phyloP scores from a whole-genome alignment of 306 rosid genomes.

The Notholithocarpus densiflorus region DNA sequence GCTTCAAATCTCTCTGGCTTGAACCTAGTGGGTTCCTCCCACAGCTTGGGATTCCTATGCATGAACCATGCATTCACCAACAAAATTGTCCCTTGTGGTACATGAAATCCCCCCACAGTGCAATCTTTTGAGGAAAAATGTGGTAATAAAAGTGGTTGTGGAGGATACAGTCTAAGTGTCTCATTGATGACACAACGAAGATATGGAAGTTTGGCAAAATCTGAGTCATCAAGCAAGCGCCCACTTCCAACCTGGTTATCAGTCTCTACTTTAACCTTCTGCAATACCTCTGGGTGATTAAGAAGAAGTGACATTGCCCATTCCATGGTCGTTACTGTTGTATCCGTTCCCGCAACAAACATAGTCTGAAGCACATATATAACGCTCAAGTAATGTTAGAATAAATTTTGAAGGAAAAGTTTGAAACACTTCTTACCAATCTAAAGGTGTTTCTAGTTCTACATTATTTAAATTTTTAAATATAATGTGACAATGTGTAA shows the following conservation, averaged over 20 bases:
- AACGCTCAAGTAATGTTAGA: neutral
- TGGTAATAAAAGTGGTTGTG: conserved; percentile 31
- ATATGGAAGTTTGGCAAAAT: conserved; percentile 25
- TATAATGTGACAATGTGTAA: too few species aligned
- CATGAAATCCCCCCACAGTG: conserved; percentile 34
- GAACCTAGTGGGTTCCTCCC: conserved; percentile 28
- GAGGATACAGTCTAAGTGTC: conserved; percentile 35
- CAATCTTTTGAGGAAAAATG: conserved; percentile 37
- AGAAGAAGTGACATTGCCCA: conserved; percentile 36
- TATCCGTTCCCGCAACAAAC: conserved; percentile 31
- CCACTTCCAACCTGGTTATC: neutral
- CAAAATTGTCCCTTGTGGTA: conserved; percentile 45
- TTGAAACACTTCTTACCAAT: too few species aligned
- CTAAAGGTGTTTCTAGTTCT: too few species aligned
- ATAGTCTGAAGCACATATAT: neutral
- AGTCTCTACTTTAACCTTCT: conserved; percentile 17
- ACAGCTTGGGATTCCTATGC: conserved; percentile 31
- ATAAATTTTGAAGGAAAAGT: too few species aligned
- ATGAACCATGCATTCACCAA: conserved; percentile 44
- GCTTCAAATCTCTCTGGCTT: conserved; percentile 46
- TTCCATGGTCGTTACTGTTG: conserved; percentile 28
- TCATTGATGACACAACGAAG: conserved; percentile 29
- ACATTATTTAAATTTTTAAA: too few species aligned
- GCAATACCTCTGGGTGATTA: conserved; percentile 23
- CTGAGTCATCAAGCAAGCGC: conserved; percentile 23